Evolutionary conservation across 495 filamentous ascomycete genomes (phyloP), one percentile per base, ranked within the genome.

Genomic region (Pyrenopolyporus hunteri): DNA sequence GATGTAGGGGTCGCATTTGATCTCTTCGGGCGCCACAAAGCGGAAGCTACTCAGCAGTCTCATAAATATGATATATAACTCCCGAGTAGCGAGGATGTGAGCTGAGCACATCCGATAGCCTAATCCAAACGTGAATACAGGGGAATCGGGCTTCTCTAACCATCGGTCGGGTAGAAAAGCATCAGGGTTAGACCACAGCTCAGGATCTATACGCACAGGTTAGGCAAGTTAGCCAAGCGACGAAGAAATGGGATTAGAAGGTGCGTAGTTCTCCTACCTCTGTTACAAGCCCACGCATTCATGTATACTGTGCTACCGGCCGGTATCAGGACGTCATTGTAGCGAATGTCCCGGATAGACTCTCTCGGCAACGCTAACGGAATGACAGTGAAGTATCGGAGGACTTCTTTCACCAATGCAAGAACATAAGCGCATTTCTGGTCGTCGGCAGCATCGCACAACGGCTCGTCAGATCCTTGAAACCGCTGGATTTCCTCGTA

Each of bases 21-120:
- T 75, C 2, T 78, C 66, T 9, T 80, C 76, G 16, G 70, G 57
- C 3, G 79, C 74, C 58, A 82, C 73, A 20, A 89, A 78, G 19
- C 80, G 74, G 64, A 88, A 87, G 43, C 80, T 80, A 61, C 78
- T 80, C 14, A 88, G 68, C 42, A 83, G 79, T 9, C 85, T 80
- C 72, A 87, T 80, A 71, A 87, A 86, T 37, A 84, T 78, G 35
- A 87, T 72, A 57, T 89, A 88, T n/a, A 87, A 70, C 69, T 89
- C 85, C 0, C 84, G 76, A 35, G 87, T 87, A 17, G 85, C 84
- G 1, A 89, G 77, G 42, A 87, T 66, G 0, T 82, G 82, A 8
- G 85, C 86, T 6, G 84, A 81, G 56, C 86, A 89, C 85, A 88
- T 87, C 17, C 86, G 79, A 53, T 85, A 87, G 8, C 85, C 85